Evolutionary conservation across 1,284 basidiomycete genomes (phyloP).

Genomic region (Apiotrichum laibachii): DNA sequence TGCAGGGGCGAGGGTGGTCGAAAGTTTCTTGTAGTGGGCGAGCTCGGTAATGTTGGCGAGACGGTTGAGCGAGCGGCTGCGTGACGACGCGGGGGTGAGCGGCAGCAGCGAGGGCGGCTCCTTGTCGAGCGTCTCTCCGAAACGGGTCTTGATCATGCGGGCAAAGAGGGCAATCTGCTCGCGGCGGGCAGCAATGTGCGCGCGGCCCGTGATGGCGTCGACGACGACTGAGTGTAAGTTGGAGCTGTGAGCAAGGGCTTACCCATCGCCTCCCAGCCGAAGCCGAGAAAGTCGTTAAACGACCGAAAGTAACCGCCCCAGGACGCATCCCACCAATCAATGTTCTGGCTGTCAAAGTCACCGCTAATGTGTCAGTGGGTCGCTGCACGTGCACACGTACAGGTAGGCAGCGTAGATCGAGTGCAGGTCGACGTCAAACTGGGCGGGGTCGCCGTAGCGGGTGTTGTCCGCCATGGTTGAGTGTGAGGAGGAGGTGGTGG

Average conservation of each 20-base stretch:
- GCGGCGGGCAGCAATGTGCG: conserved; percentile 72
- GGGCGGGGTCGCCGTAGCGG: conserved; percentile 64
- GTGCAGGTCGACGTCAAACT: conserved; percentile 80
- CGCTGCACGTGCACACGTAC: conserved; percentile 25
- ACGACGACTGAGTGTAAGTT: conserved; percentile 58
- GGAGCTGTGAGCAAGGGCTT: conserved; percentile 6
- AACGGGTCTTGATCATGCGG: conserved; percentile 50
- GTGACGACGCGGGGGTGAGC: conserved; percentile 53
- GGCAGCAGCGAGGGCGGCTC: conserved; percentile 43
- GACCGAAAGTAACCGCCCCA: conserved; percentile 78
- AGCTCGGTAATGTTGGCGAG: conserved; percentile 69
- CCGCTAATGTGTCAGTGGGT: conserved; percentile 50
- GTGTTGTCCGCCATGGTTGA: conserved; percentile 35
- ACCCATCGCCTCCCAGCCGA: conserved; percentile 77
- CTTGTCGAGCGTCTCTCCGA: conserved; percentile 45
- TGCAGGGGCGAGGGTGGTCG: conserved; percentile 68
- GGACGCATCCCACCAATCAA: conserved; percentile 72
- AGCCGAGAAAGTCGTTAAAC: conserved; percentile 76
- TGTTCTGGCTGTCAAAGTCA: conserved; percentile 68
- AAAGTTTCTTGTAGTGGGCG: conserved; percentile 67
- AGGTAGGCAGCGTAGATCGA: conserved; percentile 82
- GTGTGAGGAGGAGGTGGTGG: neutral
- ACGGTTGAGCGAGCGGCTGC: conserved; percentile 57
- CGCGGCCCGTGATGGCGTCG: conserved; percentile 65
- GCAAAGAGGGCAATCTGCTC: conserved; percentile 59